Base-by-base conservation (phyloP, 2,329 filamentous ascomycete species). In the Talaromyces marneffei region DNA sequence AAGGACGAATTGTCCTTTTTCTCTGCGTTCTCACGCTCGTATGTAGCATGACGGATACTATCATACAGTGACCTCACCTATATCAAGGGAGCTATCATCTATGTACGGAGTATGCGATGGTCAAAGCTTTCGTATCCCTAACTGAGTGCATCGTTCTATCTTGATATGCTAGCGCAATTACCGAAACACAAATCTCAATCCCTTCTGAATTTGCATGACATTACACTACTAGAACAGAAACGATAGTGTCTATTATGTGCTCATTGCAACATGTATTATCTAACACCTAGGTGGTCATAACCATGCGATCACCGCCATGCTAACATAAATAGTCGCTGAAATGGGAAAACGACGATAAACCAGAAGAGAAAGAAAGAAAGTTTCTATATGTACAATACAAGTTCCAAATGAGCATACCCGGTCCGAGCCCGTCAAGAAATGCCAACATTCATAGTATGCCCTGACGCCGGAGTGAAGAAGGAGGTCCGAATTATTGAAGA, bases 381-480 rank as follows among this genome's bases (percentile, higher is more conserved):
- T 61, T 69, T 74, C 70, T 78, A 76, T 78, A 77, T 77, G 70
- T 77, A 78, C 68, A 75, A 67, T 65, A 70, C 57, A 68, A 69
- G 61, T 69, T 71, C 67, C 66, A 69, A 69, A 73, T 71, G 68
- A 71, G 70, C 74, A 77, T 74, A 72, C 71, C 72, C 68, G 66
- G 67, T 70, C 71, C 60, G 71, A 72, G 72, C 71, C 69, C 69
- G 70, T 74, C 71, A 69, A 70, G 72, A 67, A 73, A 77, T 77
- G 74, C 74, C 68, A 73, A 70, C 52, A 67, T 69, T 65, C 33
- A 55, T 55, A 40, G 33, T 67, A 75, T 74, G 69, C 70, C 74
- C 70, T 68, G 68, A 74, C 75, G 75, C 75, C 75, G 70, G 75
- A 77, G 75, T 74, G 74, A 76, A 72, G 75, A 77, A 69, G 73